Evolutionary conservation across 2,329 filamentous ascomycete species (phyloP).

Genomic region (Xylaria arbuscula): DNA sequence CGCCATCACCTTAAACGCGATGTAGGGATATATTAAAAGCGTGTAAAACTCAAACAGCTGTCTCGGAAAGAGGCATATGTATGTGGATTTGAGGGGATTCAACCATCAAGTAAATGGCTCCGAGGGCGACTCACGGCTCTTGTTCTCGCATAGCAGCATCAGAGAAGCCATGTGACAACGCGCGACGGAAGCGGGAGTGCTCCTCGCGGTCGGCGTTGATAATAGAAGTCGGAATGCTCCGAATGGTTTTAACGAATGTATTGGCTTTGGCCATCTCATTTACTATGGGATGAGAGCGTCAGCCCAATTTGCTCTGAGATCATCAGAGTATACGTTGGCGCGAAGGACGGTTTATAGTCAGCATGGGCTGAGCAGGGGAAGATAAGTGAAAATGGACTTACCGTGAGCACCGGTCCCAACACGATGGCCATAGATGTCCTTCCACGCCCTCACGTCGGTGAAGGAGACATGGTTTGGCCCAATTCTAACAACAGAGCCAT

Average conservation of each 20-base stretch:
- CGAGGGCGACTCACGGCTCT: slow-evolving; percentile 37
- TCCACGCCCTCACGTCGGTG: slow-evolving; percentile 47
- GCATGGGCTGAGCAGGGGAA: neutral
- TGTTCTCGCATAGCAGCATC: slow-evolving; percentile 48
- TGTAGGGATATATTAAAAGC: neutral
- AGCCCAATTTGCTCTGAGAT: neutral
- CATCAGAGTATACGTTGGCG: neutral
- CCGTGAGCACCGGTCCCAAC: slow-evolving; percentile 40
- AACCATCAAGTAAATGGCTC: neutral
- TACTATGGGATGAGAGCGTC: slow-evolving; percentile 20
- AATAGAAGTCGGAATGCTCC: slow-evolving; percentile 43
- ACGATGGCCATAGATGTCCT: slow-evolving; percentile 52
- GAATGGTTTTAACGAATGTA: slow-evolving; percentile 37
- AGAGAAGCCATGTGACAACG: slow-evolving; percentile 49
- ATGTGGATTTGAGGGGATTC: neutral
- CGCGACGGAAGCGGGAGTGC: slow-evolving; percentile 46
- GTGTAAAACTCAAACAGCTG: neutral
- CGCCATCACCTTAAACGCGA: too few relatives aligned
- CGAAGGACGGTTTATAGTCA: neutral
- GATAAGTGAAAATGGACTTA: slow-evolving; percentile 14
- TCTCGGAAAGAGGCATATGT: neutral
- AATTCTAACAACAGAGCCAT: slow-evolving; percentile 41
- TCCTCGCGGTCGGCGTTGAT: slow-evolving; percentile 48
- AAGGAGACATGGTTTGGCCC: slow-evolving; percentile 49
- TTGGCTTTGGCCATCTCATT: slow-evolving; percentile 44